Conservation (phyloP, 129 eudicot genomes). For the Daucus carota region DNA sequence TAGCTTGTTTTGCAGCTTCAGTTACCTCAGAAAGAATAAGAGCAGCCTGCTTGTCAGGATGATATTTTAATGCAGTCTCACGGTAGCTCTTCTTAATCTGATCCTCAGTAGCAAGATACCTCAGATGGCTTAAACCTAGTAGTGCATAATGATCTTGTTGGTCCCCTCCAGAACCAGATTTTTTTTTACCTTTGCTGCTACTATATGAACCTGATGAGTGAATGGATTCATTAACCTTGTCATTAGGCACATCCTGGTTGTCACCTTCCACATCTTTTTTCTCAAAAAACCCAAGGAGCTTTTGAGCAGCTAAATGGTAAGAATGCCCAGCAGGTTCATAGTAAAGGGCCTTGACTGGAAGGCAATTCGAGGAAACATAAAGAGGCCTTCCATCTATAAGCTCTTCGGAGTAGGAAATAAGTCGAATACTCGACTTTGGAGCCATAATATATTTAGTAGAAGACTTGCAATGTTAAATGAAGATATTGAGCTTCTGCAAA, state of each 20-base stretch:
- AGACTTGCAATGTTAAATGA: not conserved
- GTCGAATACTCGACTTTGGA: conserved; percentile 34
- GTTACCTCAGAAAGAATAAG: conserved; percentile 68
- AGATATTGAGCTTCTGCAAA: not conserved
- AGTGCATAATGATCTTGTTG: conserved; percentile 93
- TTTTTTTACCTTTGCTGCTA: conserved; percentile 82
- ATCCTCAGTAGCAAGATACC: conserved; percentile 92
- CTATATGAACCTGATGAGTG: conserved; percentile 75
- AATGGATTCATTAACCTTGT: conserved; percentile 39
- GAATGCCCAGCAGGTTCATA: conserved; percentile 95
- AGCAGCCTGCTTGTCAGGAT: conserved; percentile 90
- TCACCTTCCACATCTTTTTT: conserved; percentile 34
- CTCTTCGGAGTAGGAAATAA: conserved; percentile 57
- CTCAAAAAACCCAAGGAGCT: conserved; percentile 45
- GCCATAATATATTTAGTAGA: conserved; percentile 21
- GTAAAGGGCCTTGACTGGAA: conserved; percentile 53
- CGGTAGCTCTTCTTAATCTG: conserved; percentile 79
- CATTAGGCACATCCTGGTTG: conserved; percentile 28
- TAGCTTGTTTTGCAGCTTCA: conserved; percentile 72
- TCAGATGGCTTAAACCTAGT: conserved; percentile 73
- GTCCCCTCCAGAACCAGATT: conserved; percentile 48
- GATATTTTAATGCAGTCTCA: conserved; percentile 78
- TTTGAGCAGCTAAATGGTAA: conserved; percentile 75
- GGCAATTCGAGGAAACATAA: conserved; percentile 60
- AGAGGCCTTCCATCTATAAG: conserved; percentile 60